Percentiles rank a stretch among this genome's conserved stretches.
Evolutionary conservation across 73 alveolate genomes (phyloP).

Genomic region (Breviolum minutum): DNA sequence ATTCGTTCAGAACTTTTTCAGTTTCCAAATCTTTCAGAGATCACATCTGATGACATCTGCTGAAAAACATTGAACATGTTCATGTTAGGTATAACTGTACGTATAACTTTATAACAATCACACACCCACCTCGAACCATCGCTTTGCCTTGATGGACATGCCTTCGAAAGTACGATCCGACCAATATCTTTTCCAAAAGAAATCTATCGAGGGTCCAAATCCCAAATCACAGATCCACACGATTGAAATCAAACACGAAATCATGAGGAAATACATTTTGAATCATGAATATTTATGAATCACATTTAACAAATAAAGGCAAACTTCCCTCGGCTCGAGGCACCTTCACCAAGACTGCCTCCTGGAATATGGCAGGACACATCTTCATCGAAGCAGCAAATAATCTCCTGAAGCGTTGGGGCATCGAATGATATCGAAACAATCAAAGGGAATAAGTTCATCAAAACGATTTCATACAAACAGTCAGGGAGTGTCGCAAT

Average conservation of each 20-base stretch:
- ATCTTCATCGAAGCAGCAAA: constrained; percentile 76
- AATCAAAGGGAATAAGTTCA: too few relatives aligned
- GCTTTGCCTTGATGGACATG: constrained; percentile 58
- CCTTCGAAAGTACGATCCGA: not conserved
- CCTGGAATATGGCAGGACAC: constrained; percentile 79
- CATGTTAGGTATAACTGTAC: not conserved
- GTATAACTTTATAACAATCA: not conserved
- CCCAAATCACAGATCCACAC: too few relatives aligned
- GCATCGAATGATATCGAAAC: not conserved
- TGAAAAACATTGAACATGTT: not conserved
- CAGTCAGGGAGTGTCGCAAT: too few relatives aligned
- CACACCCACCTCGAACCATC: constrained; percentile 52
- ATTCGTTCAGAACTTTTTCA: too few relatives aligned
- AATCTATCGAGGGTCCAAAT: too few relatives aligned
- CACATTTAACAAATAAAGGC: not conserved
- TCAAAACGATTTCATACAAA: too few relatives aligned
- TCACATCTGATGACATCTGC: not conserved
- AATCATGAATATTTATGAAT: too few relatives aligned
- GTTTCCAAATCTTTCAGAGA: too few relatives aligned
- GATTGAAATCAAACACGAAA: too few relatives aligned
- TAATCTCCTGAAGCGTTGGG: constrained; percentile 59
- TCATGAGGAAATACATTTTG: too few relatives aligned
- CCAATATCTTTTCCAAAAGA: too few relatives aligned
- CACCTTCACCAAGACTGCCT: constrained; percentile 76
- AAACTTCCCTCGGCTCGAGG: not conserved